Base-by-base conservation (phyloP, 805 yeast species). In the Debaryomyces prosopidis region DNA sequence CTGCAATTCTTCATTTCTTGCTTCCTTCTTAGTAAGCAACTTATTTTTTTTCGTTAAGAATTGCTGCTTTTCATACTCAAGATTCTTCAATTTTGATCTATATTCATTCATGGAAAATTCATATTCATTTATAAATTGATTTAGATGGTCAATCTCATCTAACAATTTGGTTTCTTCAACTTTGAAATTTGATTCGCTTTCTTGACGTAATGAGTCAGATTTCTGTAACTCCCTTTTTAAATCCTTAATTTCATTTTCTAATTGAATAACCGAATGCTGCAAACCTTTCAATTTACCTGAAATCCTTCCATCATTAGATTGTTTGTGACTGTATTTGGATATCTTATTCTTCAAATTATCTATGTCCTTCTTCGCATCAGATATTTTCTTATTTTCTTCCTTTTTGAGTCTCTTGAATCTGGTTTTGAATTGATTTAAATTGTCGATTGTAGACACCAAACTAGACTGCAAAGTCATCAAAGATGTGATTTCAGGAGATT, bases 241-340 rank as follows among this genome's bases (percentile, higher is more conserved):
- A 7, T 50, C 55, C 12, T 50, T 49, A 15, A 71, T 63, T 32
- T 72, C 77, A 20, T 47, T 44, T 46, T 71, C 75, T 39, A 69
- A 54, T 51, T 72, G 76, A 12, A 55, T 53, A 4, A 69, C 72
- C 0, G 70, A 58, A 44, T 71, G 73, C 47, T 71, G 63, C 37
- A 72, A 60, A 5, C 75, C 73, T 47, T 66, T 68, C 30, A 72
- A 51, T 44, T 70, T 71, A 3, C 74, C 70, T 46, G 63, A 57
- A 0, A 58, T 50, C 39, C 72, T 53, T 19, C 55, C 60, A 35
- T 72, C 75, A 44, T 54, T 61, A 12, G 45, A 39, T 19, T 57
- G 55, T 31, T 54, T 58, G 34, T 47, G 52, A 11, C 57, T 57
- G 39, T 60, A 60, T 48, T 66, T 69, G 3, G 62, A 56, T n/a